Evolutionary conservation across 495 filamentous ascomycete species (phyloP).

Genomic region (Trichocladium antarcticum): DNA sequence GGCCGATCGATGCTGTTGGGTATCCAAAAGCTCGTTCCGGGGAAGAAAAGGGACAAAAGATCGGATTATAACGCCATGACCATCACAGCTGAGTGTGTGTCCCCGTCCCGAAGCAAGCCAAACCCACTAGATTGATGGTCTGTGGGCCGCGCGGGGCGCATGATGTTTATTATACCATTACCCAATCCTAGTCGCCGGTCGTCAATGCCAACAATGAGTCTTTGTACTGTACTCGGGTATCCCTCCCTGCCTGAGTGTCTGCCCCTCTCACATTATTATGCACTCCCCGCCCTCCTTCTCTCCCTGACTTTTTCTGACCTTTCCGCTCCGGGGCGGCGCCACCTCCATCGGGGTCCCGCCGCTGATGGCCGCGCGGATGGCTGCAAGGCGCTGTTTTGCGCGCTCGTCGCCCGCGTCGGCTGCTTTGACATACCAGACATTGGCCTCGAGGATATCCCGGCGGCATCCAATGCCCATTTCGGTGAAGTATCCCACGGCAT

Average conservation of each 20-base stretch:
- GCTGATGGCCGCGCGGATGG: constrained; percentile 74
- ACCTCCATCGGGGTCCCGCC: constrained; percentile 52
- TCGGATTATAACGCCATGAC: not conserved
- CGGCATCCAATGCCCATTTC: constrained; percentile 97
- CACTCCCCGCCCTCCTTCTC: constrained; percentile 47
- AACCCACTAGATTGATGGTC: not conserved
- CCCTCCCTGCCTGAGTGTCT: not conserved
- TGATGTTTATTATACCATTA: constrained; percentile 9
- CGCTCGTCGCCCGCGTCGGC: constrained; percentile 86
- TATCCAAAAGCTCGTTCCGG: no score
- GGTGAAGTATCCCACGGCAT: constrained; percentile 92
- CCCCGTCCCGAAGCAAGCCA: not conserved
- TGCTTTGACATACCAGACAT: constrained; percentile 96
- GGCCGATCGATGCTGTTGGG: no score
- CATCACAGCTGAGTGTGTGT: not conserved
- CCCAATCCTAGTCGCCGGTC: not conserved
- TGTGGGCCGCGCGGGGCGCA: not conserved
- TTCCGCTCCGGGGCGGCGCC: constrained; percentile 36
- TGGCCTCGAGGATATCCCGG: constrained; percentile 85
- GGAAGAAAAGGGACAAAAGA: not conserved
- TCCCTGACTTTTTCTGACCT: constrained; percentile 39
- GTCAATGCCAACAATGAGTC: not conserved
- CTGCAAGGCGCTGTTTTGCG: constrained; percentile 72
- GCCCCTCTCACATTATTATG: constrained; percentile 43
- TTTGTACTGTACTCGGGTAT: not conserved